Evolutionary conservation across 306 rosid species (phyloP).

Genomic region (Glycine soja): DNA sequence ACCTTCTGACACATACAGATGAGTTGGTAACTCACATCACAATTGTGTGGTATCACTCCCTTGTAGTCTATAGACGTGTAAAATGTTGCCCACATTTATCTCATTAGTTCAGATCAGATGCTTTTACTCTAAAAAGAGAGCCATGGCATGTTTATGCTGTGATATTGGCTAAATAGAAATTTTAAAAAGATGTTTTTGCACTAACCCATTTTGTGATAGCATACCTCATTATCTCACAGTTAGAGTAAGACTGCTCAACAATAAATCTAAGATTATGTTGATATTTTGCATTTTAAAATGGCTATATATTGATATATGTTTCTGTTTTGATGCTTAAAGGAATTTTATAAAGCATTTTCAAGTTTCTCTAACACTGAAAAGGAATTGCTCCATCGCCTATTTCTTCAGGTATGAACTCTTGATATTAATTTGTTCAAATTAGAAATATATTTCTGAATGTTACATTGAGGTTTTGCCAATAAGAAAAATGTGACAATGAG

Average conservation of each 20-base stretch:
- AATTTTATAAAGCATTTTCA: conserved; percentile 65
- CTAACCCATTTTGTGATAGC: conserved; percentile 2
- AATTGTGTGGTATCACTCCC: conserved; percentile 12
- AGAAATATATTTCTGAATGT: conserved; percentile 36
- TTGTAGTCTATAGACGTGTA: background rate
- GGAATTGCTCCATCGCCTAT: conserved; percentile 69
- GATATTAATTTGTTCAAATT: conserved; percentile 29
- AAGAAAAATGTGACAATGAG: background rate
- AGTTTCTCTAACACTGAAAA: conserved; percentile 63
- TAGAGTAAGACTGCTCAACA: conserved; percentile 4
- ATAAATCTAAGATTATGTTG: conserved; percentile 4
- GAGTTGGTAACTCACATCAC: background rate
- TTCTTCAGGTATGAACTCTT: conserved; percentile 65
- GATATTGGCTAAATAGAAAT: conserved; percentile 1
- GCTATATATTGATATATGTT: conserved; percentile 39
- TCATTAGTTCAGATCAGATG: conserved; percentile 11
- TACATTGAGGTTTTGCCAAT: conserved; percentile 10
- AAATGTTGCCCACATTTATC: background rate
- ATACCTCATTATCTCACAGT: background rate
- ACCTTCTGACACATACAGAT: background rate
- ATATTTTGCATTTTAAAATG: conserved; percentile 30
- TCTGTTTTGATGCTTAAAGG: conserved; percentile 48
- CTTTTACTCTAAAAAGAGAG: conserved; percentile 24
- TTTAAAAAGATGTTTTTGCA: conserved; percentile 2
- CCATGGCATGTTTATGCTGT: background rate